Conservation (phyloP, 164 flowering plant species). For the Stephania japonica region DNA sequence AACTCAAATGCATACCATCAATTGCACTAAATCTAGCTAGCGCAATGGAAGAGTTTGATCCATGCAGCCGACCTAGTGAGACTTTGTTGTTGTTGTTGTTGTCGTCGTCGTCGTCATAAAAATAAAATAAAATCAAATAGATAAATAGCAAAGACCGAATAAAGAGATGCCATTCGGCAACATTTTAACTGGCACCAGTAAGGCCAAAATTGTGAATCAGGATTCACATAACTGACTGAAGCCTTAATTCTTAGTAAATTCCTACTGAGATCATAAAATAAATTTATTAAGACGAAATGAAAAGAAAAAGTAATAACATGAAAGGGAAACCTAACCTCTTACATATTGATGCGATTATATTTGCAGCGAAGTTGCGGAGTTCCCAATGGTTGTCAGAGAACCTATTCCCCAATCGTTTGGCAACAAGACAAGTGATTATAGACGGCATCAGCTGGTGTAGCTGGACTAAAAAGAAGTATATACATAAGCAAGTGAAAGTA, state of each 20-base stretch:
- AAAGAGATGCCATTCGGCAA: background rate
- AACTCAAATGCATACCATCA: no score
- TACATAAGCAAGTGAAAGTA: conserved; percentile 7
- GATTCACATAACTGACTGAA: background rate
- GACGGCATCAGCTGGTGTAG: conserved; percentile 96
- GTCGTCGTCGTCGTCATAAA: no score
- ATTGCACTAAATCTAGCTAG: no score
- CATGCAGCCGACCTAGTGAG: no score
- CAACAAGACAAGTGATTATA: conserved; percentile 90
- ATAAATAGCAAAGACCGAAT: background rate
- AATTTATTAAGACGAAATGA: background rate
- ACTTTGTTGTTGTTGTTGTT: no score
- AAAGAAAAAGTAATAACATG: background rate
- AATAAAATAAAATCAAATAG: no score
- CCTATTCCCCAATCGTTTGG: conserved; percentile 72
- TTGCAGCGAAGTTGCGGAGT: conserved; percentile 80
- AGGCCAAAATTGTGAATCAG: background rate
- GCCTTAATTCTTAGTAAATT: background rate
- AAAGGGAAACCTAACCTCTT: conserved; percentile 47
- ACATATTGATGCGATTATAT: conserved; percentile 76
- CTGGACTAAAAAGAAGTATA: conserved; percentile 32
- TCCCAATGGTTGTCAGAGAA: conserved; percentile 92
- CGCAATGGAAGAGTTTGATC: no score
- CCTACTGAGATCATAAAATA: background rate
- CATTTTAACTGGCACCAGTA: background rate